Percentiles rank a stretch among this genome's conserved stretches.
Evolutionary conservation across 371 early-diverging fungal genomes (phyloP).

Genomic region (Apophysomyces trapeziformis): DNA sequence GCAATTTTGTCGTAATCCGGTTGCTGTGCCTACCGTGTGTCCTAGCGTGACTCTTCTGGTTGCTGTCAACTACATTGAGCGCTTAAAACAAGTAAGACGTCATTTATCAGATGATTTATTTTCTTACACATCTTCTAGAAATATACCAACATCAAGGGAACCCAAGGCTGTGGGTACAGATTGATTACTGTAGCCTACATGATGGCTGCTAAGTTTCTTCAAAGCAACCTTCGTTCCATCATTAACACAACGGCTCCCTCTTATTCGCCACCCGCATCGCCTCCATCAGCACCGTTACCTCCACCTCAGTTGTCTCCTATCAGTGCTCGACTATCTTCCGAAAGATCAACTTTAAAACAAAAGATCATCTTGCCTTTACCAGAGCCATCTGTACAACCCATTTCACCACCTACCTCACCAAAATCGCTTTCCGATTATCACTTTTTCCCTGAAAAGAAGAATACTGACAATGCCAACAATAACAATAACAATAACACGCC

Average conservation of each 20-base stretch:
- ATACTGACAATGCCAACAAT: not conserved
- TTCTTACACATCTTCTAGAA: slow-evolving; percentile 29
- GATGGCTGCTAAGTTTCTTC: slow-evolving; percentile 61
- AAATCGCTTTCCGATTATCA: slow-evolving; percentile 19
- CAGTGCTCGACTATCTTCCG: slow-evolving; percentile 17
- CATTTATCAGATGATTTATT: not conserved
- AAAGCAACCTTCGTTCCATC: slow-evolving; percentile 42
- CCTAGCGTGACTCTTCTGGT: slow-evolving; percentile 57
- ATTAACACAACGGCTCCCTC: slow-evolving; percentile 27
- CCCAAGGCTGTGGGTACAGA: slow-evolving; percentile 58
- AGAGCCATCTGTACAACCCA: slow-evolving; percentile 7
- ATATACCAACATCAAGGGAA: slow-evolving; percentile 53
- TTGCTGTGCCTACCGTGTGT: slow-evolving; percentile 43
- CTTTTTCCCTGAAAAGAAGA: slow-evolving; percentile 18
- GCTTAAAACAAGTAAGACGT: slow-evolving; percentile 55
- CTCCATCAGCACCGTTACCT: slow-evolving; percentile 10
- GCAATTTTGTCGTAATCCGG: slow-evolving; percentile 31
- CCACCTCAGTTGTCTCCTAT: slow-evolving; percentile 10
- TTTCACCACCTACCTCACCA: slow-evolving; percentile 35
- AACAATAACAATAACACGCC: slow-evolving; percentile 6
- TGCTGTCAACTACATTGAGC: slow-evolving; percentile 61
- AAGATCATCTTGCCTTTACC: slow-evolving; percentile 5
- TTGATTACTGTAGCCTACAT: slow-evolving; percentile 62
- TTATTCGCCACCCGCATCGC: slow-evolving; percentile 17
- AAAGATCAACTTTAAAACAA: slow-evolving; percentile 17